These are phyloP conservation scores for Stenogyne calaminthoides DNA, from an alignment of 305 asterid genomes.

Conservation along the genomic window DNA sequence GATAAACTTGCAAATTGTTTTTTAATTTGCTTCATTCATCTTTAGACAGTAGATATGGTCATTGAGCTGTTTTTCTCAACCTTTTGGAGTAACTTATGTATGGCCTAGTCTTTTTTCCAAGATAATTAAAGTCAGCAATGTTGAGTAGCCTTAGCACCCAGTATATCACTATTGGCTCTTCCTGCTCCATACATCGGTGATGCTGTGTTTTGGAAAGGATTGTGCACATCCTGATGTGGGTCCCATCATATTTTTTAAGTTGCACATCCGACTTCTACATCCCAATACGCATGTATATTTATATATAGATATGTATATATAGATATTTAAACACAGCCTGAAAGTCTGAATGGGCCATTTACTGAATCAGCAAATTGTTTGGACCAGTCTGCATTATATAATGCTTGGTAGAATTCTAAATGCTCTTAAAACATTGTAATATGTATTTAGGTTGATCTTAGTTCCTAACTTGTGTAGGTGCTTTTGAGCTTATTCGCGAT, in stretches of 20 bases:
- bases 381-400: neutral
- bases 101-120: neutral
- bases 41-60: conserved; percentile 5
- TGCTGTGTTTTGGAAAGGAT: too few species aligned
- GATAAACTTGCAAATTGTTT: neutral
- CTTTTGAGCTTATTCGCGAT: conserved; percentile 77
- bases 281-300: too few species aligned
- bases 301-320: too few species aligned
- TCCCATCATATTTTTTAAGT: too few species aligned
- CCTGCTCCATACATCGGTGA: too few species aligned
- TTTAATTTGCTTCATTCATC: conserved; percentile 23
- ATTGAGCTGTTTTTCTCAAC: neutral
- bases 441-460: conserved; percentile 20
- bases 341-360: conserved; percentile 16
- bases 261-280: too few species aligned
- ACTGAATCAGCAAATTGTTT: conserved; percentile 17
- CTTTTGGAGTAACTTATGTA: conserved; percentile 17
- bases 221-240: too few species aligned
- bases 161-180: too few species aligned
- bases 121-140: conserved; percentile 1
- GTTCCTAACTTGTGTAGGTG: conserved; percentile 57
- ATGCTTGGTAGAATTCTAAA: conserved; percentile 10
- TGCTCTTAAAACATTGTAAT: conserved; percentile 21
- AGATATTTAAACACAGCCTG: neutral
- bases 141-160: conserved; percentile 7